phyloP scores from a whole-genome alignment of 352 stramenopile genomes.

The Elongisporangium anandrum region DNA sequence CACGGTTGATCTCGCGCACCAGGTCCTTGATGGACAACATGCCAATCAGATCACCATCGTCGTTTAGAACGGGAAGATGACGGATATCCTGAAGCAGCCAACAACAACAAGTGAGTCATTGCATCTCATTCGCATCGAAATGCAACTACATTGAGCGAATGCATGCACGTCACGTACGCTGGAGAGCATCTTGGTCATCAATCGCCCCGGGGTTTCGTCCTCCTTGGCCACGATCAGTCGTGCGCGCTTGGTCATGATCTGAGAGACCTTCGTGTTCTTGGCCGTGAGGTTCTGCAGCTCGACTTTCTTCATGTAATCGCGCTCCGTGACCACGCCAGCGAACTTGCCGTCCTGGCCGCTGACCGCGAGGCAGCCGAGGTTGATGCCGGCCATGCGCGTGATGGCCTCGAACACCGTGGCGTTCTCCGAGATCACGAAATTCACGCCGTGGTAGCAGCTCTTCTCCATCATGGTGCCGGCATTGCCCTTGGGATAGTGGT shows the following conservation, averaged over 20 bases:
- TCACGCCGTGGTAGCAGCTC: slow-evolving; percentile 93
- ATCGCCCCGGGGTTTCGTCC: slow-evolving; percentile 83
- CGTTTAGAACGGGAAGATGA: slow-evolving; percentile 93
- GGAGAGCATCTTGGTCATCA: slow-evolving; percentile 96
- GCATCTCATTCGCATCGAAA: background rate
- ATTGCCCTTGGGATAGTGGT: slow-evolving; percentile 77
- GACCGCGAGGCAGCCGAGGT: slow-evolving; percentile 90
- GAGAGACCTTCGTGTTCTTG: slow-evolving; percentile 80
- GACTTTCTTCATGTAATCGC: slow-evolving; percentile 96
- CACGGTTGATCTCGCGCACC: slow-evolving; percentile 81
- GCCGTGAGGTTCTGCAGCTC: slow-evolving; percentile 90
- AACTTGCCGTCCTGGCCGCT: slow-evolving; percentile 87
- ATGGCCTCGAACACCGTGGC: slow-evolving; percentile 93
- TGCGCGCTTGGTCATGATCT: slow-evolving; percentile 93
- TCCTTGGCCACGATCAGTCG: slow-evolving; percentile 88
- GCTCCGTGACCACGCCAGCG: slow-evolving; percentile 90
- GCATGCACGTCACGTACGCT: slow-evolving; percentile 62
- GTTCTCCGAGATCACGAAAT: slow-evolving; percentile 93
- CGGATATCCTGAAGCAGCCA: slow-evolving; percentile 76
- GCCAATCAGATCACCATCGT: slow-evolving; percentile 85
- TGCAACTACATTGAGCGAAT: background rate
- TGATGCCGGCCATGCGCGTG: slow-evolving; percentile 93
- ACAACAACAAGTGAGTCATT: background rate
- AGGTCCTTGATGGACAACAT: slow-evolving; percentile 95
- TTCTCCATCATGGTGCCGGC: slow-evolving; percentile 91